Evolutionary conservation across 257 asterid species (phyloP).

Genomic region (Avicennia marina): DNA sequence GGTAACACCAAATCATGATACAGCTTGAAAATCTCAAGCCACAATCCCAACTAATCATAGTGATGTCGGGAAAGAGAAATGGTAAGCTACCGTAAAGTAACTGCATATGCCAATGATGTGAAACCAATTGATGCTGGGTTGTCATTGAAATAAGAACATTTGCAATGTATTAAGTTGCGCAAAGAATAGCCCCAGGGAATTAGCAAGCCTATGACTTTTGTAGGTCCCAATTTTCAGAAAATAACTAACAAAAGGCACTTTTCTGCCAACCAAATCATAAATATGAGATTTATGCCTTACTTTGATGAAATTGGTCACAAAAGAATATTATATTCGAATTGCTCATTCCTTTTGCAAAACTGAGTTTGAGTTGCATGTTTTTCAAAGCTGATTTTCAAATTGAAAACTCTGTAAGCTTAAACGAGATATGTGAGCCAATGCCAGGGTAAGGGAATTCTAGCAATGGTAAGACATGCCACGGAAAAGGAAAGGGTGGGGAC

Average conservation of each 20-base stretch:
- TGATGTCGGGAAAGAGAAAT: background rate
- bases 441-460: background rate
- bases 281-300: no score
- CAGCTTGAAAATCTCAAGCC: background rate
- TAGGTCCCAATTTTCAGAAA: background rate
- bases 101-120: background rate
- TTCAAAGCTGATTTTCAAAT: background rate
- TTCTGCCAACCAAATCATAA: no score
- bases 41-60: no score
- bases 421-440: background rate
- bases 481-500: background rate
- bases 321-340: no score
- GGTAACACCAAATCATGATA: constrained; percentile 15
- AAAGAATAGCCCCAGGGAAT: background rate
- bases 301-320: no score
- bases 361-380: background rate
- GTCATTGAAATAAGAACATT: background rate
- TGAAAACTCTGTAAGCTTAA: background rate
- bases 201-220: no score
- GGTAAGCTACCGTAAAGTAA: background rate
- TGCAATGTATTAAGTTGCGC: no score
- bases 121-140: background rate
- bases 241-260: no score
- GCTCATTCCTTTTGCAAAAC: background rate
- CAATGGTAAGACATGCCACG: no score